phyloP scores from a whole-genome alignment of 495 filamentous ascomycete species.

The Hypoxylon lienhwacheense region DNA sequence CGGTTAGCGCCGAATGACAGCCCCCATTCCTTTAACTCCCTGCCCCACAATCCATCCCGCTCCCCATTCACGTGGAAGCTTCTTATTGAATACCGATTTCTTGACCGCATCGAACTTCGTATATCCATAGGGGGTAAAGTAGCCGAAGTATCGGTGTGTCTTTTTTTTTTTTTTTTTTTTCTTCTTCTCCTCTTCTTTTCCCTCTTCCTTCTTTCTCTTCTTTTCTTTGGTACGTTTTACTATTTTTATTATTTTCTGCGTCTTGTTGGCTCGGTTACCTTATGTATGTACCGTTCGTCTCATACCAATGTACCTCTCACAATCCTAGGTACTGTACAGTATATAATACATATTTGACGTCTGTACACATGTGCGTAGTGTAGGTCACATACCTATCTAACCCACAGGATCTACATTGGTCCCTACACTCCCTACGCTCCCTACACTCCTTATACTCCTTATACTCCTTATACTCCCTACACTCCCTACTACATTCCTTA shows the following conservation, averaged over 20 bases:
- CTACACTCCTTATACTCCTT: too few relatives aligned
- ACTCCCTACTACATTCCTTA: too few relatives aligned
- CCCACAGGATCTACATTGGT: too few relatives aligned
- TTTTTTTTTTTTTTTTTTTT: background rate
- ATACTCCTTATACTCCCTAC: too few relatives aligned
- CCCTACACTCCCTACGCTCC: too few relatives aligned
- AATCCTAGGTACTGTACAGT: too few relatives aligned
- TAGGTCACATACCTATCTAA: too few relatives aligned
- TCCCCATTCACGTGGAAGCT: conserved; percentile 30
- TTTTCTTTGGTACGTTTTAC: conserved; percentile 2
- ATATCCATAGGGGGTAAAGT: too few relatives aligned
- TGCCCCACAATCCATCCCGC: conserved; percentile 22
- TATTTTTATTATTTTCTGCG: background rate
- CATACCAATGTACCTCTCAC: too few relatives aligned
- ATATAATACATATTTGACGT: too few relatives aligned
- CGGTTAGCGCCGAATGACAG: conserved; percentile 16
- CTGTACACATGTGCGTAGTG: too few relatives aligned
- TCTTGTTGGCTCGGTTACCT: background rate
- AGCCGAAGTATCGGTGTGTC: conserved; percentile 21
- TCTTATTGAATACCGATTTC: conserved; percentile 25
- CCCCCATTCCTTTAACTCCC: conserved; percentile 6
- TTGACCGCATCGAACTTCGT: conserved; percentile 30
- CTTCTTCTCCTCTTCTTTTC: background rate
- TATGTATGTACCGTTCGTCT: conserved; percentile 2
- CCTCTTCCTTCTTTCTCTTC: background rate